Evolutionary conservation across 441 rosid species (phyloP).

Genomic region (Erodium moschatum): DNA sequence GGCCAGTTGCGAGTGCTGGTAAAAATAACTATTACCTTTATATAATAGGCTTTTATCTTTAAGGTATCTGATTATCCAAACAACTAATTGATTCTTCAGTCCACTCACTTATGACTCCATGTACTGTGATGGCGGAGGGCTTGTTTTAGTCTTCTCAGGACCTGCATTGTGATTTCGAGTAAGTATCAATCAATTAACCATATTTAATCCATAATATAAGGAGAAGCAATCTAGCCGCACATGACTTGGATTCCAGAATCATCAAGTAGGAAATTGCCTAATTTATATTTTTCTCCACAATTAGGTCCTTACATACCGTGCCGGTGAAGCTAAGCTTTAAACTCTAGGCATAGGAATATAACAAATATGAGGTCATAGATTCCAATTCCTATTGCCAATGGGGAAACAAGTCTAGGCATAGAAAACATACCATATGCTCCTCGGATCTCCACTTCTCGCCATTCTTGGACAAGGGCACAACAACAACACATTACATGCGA

Average conservation of each 20-base stretch:
- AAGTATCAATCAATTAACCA: background rate
- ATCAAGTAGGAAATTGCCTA: background rate
- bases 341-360: background rate
- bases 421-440: constrained; percentile 49
- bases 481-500: constrained; percentile 94
- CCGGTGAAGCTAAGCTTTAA: background rate
- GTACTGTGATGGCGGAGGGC: constrained; percentile 69
- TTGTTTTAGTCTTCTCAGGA: constrained; percentile 57
- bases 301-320: background rate
- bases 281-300: background rate
- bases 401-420: background rate
- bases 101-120: constrained; percentile 53
- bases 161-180: constrained; percentile 31
- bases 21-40: too few species aligned
- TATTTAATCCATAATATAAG: background rate
- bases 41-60: background rate
- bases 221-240: background rate
- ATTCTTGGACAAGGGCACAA: constrained; percentile 93
- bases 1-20: background rate
- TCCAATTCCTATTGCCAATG: too few species aligned
- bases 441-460: constrained; percentile 86
- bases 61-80: background rate
- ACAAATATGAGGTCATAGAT: too few species aligned
- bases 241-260: background rate
- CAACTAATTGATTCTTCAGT: background rate